phyloP scores from a whole-genome alignment of 331 rosid genomes.

The Phaseolus coccineus region DNA sequence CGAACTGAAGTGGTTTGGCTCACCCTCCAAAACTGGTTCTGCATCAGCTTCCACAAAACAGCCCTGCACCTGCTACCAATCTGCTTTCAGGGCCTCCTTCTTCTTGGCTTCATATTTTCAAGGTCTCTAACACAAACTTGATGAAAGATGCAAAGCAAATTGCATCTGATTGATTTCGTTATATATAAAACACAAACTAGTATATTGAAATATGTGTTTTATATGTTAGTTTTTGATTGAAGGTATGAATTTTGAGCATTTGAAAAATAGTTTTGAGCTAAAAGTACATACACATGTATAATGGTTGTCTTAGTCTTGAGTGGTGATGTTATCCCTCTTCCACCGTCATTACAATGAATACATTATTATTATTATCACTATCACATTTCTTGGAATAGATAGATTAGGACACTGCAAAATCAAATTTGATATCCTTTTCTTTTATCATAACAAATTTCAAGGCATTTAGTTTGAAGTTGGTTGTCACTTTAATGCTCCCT shows the following conservation, averaged over 20 bases:
- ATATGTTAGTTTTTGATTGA: neutral
- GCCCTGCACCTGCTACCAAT: no score
- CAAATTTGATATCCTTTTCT: constrained; percentile 33
- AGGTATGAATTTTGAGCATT: constrained; percentile 38
- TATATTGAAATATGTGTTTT: neutral
- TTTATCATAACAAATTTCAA: constrained; percentile 25
- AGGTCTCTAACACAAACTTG: neutral
- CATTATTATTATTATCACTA: constrained; percentile 43
- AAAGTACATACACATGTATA: constrained; percentile 32
- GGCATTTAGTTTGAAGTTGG: constrained; percentile 38
- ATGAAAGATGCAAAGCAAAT: neutral
- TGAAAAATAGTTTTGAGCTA: constrained; percentile 37
- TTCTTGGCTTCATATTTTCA: no score
- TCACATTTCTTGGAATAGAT: constrained; percentile 39
- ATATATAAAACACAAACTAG: constrained; percentile 1
- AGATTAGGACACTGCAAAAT: constrained; percentile 36
- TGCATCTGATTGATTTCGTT: neutral
- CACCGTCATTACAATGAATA: constrained; percentile 43
- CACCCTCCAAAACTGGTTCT: no score
- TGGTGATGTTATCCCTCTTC: constrained; percentile 38
- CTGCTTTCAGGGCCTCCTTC: no score
- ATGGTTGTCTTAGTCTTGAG: constrained; percentile 46
- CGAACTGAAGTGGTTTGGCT: no score
- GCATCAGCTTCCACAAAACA: no score
- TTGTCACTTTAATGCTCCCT: constrained; percentile 41